phyloP scores from a whole-genome alignment of 2,329 filamentous ascomycete species.

The Talaromyces rugulosus region DNA sequence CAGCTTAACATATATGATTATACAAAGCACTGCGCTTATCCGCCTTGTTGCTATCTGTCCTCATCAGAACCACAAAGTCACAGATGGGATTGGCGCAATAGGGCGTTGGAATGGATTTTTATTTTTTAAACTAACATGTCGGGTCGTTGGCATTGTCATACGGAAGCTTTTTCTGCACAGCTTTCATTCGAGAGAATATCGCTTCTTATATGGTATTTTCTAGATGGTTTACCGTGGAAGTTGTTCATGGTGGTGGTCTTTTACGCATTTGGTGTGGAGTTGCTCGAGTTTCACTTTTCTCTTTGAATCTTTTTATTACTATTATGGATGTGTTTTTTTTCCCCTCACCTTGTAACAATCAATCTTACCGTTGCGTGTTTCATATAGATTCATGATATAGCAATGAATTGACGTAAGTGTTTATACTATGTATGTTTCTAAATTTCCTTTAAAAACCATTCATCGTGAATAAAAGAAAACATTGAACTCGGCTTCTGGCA shows the following conservation, averaged over 20 bases:
- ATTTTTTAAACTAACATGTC: not conserved
- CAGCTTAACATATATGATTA: not conserved
- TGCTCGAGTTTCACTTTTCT: slow-evolving; percentile 11
- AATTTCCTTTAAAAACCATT: too few relatives aligned
- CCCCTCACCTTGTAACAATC: not conserved
- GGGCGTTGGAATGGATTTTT: not conserved
- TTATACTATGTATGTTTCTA: not conserved
- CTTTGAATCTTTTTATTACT: slow-evolving; percentile 8
- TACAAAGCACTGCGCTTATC: not conserved
- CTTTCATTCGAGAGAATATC: not conserved
- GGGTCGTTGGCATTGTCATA: not conserved
- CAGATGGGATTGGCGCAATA: not conserved
- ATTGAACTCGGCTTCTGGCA: not conserved
- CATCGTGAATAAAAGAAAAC: not conserved
- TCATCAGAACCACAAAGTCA: too few relatives aligned
- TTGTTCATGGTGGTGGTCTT: slow-evolving; percentile 15
- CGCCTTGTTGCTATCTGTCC: not conserved
- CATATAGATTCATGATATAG: not conserved
- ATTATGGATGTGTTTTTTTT: not conserved
- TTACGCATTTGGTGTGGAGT: slow-evolving; percentile 28
- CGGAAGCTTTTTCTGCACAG: not conserved
- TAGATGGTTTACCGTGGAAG: not conserved
- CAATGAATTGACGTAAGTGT: not conserved
- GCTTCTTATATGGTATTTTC: not conserved
- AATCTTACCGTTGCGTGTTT: not conserved